Evolutionary conservation across 2,329 filamentous ascomycete species (phyloP).

Genomic region (Xylaria sp.): DNA sequence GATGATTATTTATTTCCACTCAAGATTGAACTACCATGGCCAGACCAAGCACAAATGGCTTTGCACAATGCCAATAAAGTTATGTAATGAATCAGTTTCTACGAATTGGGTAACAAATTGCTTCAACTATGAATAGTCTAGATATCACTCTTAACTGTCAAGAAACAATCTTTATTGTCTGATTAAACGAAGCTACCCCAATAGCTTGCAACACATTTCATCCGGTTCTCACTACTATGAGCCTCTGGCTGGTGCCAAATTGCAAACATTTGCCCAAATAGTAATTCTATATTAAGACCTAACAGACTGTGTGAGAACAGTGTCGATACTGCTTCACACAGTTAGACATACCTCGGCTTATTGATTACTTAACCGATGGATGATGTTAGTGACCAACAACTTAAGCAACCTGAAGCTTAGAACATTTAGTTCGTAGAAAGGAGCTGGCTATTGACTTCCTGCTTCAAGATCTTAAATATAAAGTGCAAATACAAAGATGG

Average conservation of each 20-base stretch:
- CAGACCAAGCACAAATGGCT: no score
- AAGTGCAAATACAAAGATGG: constrained; percentile 55
- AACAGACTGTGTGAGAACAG: not conserved
- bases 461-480: not conserved
- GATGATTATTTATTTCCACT: not conserved
- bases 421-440: not conserved
- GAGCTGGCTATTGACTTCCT: no score
- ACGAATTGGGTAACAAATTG: not conserved
- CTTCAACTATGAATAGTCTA: not conserved
- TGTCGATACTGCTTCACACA: not conserved
- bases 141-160: not conserved
- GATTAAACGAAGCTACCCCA: not conserved
- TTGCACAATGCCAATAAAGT: no score
- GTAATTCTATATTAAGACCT: not conserved
- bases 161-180: not conserved
- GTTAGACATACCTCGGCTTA: constrained; percentile 1
- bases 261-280: not conserved
- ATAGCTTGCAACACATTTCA: not conserved
- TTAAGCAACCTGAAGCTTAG: not conserved
- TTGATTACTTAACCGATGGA: not conserved
- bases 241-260: not conserved
- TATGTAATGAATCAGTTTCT: not conserved
- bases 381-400: not conserved
- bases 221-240: no score
- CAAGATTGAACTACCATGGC: not conserved